These are phyloP conservation scores for Phytophthora fragariae DNA, from an alignment of 352 stramenopile genomes.

Conservation along the genomic window DNA sequence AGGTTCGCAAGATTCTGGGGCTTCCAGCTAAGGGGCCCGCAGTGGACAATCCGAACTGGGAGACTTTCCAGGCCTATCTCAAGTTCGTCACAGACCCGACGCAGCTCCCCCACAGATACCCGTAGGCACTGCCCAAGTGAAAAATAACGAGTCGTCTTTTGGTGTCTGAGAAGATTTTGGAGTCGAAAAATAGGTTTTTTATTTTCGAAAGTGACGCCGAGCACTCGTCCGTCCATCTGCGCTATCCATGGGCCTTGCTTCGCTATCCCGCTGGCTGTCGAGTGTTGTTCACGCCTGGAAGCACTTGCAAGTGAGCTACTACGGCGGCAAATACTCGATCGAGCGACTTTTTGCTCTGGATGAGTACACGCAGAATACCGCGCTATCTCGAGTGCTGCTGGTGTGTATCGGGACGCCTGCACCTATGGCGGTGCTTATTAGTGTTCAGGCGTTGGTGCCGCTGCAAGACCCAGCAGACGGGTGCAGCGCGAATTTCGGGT, in stretches of 20 bases:
- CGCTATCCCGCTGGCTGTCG: conserved; percentile 6
- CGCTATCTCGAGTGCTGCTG: conserved; percentile 8
- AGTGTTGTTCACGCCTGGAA: conserved; percentile 20
- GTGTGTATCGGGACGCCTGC: conserved; percentile 18
- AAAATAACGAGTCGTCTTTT: not conserved
- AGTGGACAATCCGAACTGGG: conserved; percentile 4
- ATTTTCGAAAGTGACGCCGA: not conserved
- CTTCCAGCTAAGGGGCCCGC: conserved; percentile 3
- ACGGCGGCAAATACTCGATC: conserved; percentile 28
- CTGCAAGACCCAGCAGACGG: conserved; percentile 17
- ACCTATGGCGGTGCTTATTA: conserved; percentile 17
- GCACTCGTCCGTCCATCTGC: not conserved
- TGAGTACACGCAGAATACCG: conserved; percentile 12
- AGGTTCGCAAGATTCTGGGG: conserved; percentile 16
- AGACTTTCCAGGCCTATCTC: conserved; percentile 12
- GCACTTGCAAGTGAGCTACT: conserved; percentile 17
- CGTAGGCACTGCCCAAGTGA: no score
- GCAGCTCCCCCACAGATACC: no score
- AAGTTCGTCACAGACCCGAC: conserved; percentile 1
- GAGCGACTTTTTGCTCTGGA: conserved; percentile 26
- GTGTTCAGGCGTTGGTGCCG: conserved; percentile 8
- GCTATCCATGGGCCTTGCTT: not conserved
- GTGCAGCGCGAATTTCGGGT: conserved; percentile 14
- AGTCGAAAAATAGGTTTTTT: not conserved
- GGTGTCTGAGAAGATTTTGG: not conserved